A percentile compares a stretch with the other conserved stretches of the same genome.
phyloP scores from a whole-genome alignment of 352 stramenopile species.

The Globisporangium paddicum region DNA sequence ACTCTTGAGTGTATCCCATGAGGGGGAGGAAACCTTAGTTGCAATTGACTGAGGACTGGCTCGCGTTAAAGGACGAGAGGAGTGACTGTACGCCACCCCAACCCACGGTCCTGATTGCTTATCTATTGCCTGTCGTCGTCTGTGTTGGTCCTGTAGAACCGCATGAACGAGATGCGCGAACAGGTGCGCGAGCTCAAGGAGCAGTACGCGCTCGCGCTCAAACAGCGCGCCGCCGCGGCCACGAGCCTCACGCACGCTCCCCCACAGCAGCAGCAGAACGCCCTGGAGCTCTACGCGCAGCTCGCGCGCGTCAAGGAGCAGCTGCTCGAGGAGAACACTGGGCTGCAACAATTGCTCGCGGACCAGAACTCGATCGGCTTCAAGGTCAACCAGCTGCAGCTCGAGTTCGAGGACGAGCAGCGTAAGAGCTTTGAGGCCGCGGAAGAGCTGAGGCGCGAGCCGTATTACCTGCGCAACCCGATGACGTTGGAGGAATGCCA shows the following conservation, averaged over 20 bases:
- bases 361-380: slow-evolving; percentile 14
- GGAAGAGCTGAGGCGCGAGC: neutral
- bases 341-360: neutral
- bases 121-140: neutral
- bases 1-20: neutral
- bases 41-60: too few relatives aligned
- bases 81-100: neutral
- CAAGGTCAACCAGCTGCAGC: slow-evolving; percentile 12
- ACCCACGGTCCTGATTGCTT: neutral
- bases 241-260: neutral
- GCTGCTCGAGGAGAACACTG: neutral
- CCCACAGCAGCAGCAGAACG: slow-evolving; percentile 5
- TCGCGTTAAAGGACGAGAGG: neutral
- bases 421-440: slow-evolving; percentile 4
- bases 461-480: slow-evolving; percentile 14
- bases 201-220: slow-evolving; percentile 24
- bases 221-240: slow-evolving; percentile 2
- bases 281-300: neutral
- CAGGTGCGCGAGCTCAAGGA: slow-evolving; percentile 28
- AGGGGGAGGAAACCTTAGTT: neutral
- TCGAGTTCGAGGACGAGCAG: slow-evolving; percentile 38
- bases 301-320: neutral
- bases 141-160: too few relatives aligned
- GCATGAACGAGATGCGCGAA: slow-evolving; percentile 28
- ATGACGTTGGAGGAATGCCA: neutral